Base-by-base conservation (phyloP, 495 filamentous ascomycete genomes). In the Penicillium bovifimosum region DNA sequence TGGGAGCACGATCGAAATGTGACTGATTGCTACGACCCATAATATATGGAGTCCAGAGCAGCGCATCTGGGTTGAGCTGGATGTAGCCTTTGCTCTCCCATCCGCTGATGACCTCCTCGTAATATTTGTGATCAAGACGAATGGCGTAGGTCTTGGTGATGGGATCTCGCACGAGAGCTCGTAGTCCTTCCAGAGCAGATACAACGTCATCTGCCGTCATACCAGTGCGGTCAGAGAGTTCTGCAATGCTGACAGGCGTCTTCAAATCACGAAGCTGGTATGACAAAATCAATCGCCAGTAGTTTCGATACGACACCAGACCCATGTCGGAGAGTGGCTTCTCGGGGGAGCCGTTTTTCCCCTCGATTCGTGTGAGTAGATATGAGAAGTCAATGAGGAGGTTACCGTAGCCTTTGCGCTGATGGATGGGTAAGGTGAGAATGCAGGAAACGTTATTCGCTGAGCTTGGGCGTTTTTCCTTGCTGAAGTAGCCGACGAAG, bases 261-360 rank as follows among this genome's bases (percentile, higher is more conserved):
- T 80, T 84, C 63, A 86, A 80, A 53, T 86, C 68, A 0, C 79
- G 68, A 6, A 95, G 74, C 33, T 95, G 80, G 53, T 93, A 88
- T 61, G 91, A 96, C 32, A 97, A 73, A 9, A 95, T 75, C 13
- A 95, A 74, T 34, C 92, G 81, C 93, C 93, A 98, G 65, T 98
- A 98, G 56, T 93, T 96, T 14, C 95, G 84, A 62, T 98, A 98
- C 2, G 91, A 96, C 1, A 97, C 90, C 32, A 98, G 71, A 1
- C 93, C 93, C 88, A 98, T 95, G 68, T 98, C 93, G 0, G 93
- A 97, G 5, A 98, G 82, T 0, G 93, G 93, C 67, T 98, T 98
- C 65, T 98, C 93, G 2, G 93, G 93, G 0, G 93, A 96, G 6
- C 93, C 93, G 3, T 90, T 96, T 64, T 96, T 96, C 60, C 86